Base-by-base conservation (phyloP, 148 eudicot species). In the Euryodendron excelsum region DNA sequence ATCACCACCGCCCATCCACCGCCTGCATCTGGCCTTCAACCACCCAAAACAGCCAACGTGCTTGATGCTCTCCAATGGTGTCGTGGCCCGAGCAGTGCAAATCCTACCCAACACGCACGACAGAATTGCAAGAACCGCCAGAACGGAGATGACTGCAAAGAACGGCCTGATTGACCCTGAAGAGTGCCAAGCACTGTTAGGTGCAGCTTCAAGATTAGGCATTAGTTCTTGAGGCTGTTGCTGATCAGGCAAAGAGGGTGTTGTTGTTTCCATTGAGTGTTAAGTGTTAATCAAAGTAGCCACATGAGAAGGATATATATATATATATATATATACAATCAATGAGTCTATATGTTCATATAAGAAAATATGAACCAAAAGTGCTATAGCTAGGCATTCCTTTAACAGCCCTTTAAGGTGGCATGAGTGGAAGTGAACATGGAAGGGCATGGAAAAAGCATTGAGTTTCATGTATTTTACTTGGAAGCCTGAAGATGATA, bases 141-240 rank as follows among this genome's bases (percentile, higher is more conserved):
- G 65, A 28, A 81, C 73, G 3, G 84, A 84, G 28, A 84, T 81
- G 58, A 84, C 86, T 0, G 34, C 86, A 55, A 84, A 78, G 69
- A 84, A 84, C 31, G 86, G 86, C 14, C 86, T 80, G 0, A 84
- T 61, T 17, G 86, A 78, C 1, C 84, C 84, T 0, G 84, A 74
- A 27, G 82, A 70, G 3, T 77, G 78, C 66, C 53, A 47, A 41
- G 73, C 48, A 72, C 21, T 72, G 66, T 30, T 69, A 18, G 68
- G 64, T 23, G 61, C 44, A 12, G 65, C 73, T 47, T 36, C 75
- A 53, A 68, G 77, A 61, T 48, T 47, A 4, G 85, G 59, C 67
- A 83, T 41, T 36, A 68, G 27, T 50, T 74, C 73, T 55, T 83
- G 31, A 25, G 44, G 37, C 72, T 60, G 82, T 33, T 82, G 82